A percentile compares a stretch with the other conserved stretches of the same genome.
Conservation (phyloP, 495 filamentous ascomycete genomes). For the Hapsidospora chrysogenum region DNA sequence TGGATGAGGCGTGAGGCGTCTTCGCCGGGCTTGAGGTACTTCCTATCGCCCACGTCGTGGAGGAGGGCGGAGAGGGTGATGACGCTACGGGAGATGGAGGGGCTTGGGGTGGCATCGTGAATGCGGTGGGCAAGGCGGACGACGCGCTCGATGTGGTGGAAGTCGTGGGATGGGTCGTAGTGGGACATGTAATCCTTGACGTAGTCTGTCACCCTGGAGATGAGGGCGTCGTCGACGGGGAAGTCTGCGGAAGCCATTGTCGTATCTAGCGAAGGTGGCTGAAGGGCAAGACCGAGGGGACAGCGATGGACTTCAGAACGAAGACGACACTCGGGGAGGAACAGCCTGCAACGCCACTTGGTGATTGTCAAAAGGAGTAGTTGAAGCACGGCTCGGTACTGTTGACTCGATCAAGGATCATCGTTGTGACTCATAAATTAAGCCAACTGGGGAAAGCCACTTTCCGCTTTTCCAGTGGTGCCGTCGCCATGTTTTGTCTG, state of each 20-base stretch:
- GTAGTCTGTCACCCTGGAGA: constrained; percentile 34
- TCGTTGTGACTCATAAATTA: too few relatives aligned
- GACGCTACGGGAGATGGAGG: constrained; percentile 28
- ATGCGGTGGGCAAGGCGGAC: constrained; percentile 45
- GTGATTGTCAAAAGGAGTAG: too few relatives aligned
- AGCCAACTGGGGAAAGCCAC: too few relatives aligned
- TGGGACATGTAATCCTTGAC: constrained; percentile 57
- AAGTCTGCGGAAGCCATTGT: background rate
- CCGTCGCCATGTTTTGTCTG: too few relatives aligned
- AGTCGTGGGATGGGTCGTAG: constrained; percentile 80
- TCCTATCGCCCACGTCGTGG: constrained; percentile 78
- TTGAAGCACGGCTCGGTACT: too few relatives aligned
- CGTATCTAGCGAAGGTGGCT: too few relatives aligned
- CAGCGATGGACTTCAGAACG: too few relatives aligned
- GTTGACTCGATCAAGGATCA: too few relatives aligned
- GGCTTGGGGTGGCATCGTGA: constrained; percentile 33
- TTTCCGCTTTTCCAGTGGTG: too few relatives aligned
- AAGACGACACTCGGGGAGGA: too few relatives aligned
- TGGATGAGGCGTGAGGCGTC: constrained; percentile 37
- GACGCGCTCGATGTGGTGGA: constrained; percentile 67
- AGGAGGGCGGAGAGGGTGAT: constrained; percentile 61
- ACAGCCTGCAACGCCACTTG: too few relatives aligned
- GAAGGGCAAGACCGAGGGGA: too few relatives aligned
- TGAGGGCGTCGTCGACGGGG: constrained; percentile 20
- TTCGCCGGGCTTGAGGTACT: constrained; percentile 44